A percentile compares a stretch with the other conserved stretches of the same genome.
Conservation (phyloP, 1,284 basidiomycete genomes). For the Neolentinus lepideus region DNA sequence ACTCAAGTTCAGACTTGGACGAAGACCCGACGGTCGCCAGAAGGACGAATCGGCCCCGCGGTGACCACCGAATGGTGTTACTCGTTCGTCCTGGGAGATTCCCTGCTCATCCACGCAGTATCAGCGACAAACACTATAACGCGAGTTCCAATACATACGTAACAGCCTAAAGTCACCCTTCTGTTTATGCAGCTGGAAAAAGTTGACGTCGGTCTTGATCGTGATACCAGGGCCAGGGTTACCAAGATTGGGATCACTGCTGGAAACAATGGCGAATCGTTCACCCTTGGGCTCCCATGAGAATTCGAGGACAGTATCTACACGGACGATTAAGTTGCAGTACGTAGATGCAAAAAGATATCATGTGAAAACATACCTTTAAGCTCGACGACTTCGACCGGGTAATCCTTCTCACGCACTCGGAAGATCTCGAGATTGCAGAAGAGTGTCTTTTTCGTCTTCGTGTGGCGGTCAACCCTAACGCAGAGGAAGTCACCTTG, state of each 20-base stretch:
- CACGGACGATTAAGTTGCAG: not conserved
- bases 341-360: constrained; percentile 7
- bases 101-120: constrained; percentile 35
- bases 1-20: constrained; percentile 95
- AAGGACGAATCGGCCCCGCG: constrained; percentile 92
- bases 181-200: constrained; percentile 90
- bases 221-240: constrained; percentile 86
- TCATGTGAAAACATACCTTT: constrained; percentile 73
- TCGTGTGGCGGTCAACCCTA: constrained; percentile 98
- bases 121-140: constrained; percentile 8
- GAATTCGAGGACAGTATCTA: constrained; percentile 94
- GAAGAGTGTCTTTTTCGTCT: constrained; percentile 98
- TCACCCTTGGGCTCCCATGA: constrained; percentile 98
- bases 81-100: constrained; percentile 82
- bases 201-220: constrained; percentile 94
- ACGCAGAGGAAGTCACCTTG: constrained; percentile 99
- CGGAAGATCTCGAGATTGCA: constrained; percentile 99
- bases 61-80: constrained; percentile 97
- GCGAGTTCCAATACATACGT: constrained; percentile 38
- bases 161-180: constrained; percentile 96
- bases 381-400: constrained; percentile 95
- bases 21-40: constrained; percentile 94
- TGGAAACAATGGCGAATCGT: constrained; percentile 94
- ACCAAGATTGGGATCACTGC: constrained; percentile 89
- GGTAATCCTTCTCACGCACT: constrained; percentile 95